A percentile compares a stretch with the other conserved stretches of the same genome.
Evolutionary conservation across 495 filamentous ascomycete genomes (phyloP).

Genomic region (Acidomyces sp.): DNA sequence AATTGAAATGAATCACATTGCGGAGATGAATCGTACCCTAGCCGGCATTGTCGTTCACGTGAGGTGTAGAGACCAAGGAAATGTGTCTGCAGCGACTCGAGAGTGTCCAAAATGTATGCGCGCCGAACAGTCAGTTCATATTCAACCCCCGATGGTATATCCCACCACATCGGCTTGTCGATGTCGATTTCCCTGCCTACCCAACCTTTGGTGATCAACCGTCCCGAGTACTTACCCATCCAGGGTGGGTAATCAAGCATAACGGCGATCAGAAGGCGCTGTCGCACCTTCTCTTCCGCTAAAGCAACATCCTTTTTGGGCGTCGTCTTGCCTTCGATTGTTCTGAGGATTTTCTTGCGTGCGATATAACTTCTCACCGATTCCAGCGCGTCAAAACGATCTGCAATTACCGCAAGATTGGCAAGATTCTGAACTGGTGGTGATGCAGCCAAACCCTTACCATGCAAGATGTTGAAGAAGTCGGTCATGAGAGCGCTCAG

Average conservation of each 20-base stretch:
- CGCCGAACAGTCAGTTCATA: conserved; percentile 63
- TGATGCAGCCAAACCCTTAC: conserved; percentile 23
- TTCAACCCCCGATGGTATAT: conserved; percentile 61
- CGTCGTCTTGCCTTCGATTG: conserved; percentile 30
- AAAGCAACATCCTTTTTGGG: conserved; percentile 22
- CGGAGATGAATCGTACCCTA: conserved; percentile 59
- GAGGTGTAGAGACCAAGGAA: conserved; percentile 59
- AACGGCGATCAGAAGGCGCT: conserved; percentile 50
- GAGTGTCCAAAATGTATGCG: conserved; percentile 55
- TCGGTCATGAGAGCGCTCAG: conserved; percentile 39
- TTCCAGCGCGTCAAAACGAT: conserved; percentile 46
- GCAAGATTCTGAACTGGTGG: conserved; percentile 41
- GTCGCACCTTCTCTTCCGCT: conserved; percentile 44
- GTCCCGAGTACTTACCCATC: conserved; percentile 40
- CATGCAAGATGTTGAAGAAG: conserved; percentile 46
- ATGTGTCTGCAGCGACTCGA: conserved; percentile 61
- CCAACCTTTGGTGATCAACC: conserved; percentile 62
- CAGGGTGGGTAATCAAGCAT: conserved; percentile 42
- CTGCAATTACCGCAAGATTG: conserved; percentile 52
- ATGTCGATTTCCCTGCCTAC: conserved; percentile 29
- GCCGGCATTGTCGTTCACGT: conserved; percentile 49
- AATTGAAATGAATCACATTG: conserved; percentile 79
- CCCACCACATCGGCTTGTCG: conserved; percentile 51
- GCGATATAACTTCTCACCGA: conserved; percentile 37
- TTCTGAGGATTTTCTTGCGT: conserved; percentile 23